Conservation (phyloP, 1,284 basidiomycete species). For the Cryptococcus neoformans region DNA sequence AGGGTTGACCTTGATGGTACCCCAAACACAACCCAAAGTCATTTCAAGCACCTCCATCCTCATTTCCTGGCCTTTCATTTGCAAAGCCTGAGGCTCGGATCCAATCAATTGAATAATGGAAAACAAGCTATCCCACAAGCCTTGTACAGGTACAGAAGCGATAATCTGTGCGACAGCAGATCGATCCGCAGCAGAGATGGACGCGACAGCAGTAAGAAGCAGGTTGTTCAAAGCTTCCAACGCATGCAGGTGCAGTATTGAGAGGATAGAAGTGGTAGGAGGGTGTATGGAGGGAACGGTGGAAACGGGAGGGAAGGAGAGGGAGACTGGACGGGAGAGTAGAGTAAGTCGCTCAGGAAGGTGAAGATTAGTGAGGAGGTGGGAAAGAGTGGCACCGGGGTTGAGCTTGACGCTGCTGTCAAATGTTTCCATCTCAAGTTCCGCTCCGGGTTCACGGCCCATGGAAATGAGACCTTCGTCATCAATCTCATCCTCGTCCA, state of each 20-base stretch:
- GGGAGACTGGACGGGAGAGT: conserved; percentile 65
- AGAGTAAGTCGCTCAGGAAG: conserved; percentile 59
- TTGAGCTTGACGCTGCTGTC: conserved; percentile 11
- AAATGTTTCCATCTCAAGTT: conserved; percentile 30
- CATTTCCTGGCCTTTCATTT: conserved; percentile 46
- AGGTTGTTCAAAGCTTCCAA: conserved; percentile 90
- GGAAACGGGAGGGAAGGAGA: conserved; percentile 75
- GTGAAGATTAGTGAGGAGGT: conserved; percentile 51
- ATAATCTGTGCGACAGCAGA: conserved; percentile 14
- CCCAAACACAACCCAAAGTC: conserved; percentile 49
- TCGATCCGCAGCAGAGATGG: conserved; percentile 50
- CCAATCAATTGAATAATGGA: conserved; percentile 55
- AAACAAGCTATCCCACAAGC: conserved; percentile 75
- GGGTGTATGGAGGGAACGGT: conserved; percentile 66
- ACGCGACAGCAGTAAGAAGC: conserved; percentile 61
- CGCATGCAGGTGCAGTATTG: conserved; percentile 75
- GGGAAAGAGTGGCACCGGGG: conserved; percentile 32
- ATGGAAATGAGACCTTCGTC: conserved; percentile 48
- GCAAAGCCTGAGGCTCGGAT: conserved; percentile 30
- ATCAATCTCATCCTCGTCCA: conserved; percentile 45
- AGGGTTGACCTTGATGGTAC: conserved; percentile 42
- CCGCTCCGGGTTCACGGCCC: conserved; percentile 36
- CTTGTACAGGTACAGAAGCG: conserved; percentile 55
- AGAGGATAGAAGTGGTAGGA: conserved; percentile 76
- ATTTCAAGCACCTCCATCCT: conserved; percentile 47